Evolutionary conservation across 306 rosid species (phyloP).

Genomic region (Rosa persica): DNA sequence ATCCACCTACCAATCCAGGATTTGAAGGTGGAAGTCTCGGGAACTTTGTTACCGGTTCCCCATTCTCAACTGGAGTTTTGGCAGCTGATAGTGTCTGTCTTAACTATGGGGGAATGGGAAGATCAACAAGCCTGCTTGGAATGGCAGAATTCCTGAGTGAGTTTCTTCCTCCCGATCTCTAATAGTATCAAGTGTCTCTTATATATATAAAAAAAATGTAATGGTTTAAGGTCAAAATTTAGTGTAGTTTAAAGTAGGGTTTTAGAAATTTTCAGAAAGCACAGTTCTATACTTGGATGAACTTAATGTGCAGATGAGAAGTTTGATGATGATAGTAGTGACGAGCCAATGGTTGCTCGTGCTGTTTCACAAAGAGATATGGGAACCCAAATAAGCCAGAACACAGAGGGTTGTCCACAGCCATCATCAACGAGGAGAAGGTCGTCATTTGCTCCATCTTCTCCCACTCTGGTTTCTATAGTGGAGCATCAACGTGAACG

Average conservation of each 20-base stretch:
- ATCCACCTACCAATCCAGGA: conserved; percentile 45
- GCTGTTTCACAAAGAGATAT: conserved; percentile 48
- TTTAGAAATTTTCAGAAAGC: background rate
- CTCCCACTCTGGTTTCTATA: conserved; percentile 36
- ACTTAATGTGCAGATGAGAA: conserved; percentile 44
- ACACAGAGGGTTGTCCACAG: conserved; percentile 30
- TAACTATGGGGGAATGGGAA: conserved; percentile 37
- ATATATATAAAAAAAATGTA: background rate
- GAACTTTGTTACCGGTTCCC: conserved; percentile 50
- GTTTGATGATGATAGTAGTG: conserved; percentile 30
- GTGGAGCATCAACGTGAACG: conserved; percentile 32
- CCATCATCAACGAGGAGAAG: conserved; percentile 36
- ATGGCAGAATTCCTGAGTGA: conserved; percentile 52
- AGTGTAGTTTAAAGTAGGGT: background rate
- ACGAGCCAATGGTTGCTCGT: conserved; percentile 27
- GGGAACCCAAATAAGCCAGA: conserved; percentile 71
- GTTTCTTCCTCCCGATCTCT: conserved; percentile 43
- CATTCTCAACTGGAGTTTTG: conserved; percentile 70
- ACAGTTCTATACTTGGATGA: conserved; percentile 1
- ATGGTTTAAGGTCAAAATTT: background rate
- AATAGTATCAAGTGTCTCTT: conserved; percentile 35
- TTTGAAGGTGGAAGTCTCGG: conserved; percentile 41
- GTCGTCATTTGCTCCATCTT: conserved; percentile 32
- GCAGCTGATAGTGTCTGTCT: conserved; percentile 58
- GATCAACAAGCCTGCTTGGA: conserved; percentile 33